Evolutionary conservation across 441 rosid species (phyloP).

Genomic region (Corymbia calophylla): DNA sequence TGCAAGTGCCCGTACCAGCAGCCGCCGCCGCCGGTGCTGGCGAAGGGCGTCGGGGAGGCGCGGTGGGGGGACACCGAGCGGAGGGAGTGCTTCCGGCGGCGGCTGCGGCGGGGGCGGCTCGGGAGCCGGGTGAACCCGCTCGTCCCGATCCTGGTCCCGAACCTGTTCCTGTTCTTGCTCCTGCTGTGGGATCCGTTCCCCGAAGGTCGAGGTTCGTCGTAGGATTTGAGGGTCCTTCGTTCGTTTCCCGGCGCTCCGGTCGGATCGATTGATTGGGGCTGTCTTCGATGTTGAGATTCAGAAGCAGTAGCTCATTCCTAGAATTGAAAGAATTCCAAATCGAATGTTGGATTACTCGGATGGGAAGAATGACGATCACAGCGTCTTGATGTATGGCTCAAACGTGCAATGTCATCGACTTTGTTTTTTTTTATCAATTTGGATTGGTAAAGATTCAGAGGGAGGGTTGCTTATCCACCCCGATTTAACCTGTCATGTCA

Average conservation of each 20-base stretch:
- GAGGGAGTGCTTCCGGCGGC: constrained; percentile 45
- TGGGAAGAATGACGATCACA: not conserved
- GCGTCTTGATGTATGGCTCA: not conserved
- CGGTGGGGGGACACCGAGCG: constrained; percentile 51
- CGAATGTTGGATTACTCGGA: not conserved
- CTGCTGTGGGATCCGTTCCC: constrained; percentile 60
- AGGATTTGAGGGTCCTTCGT: not conserved
- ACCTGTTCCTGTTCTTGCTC: constrained; percentile 45
- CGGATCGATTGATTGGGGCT: not conserved
- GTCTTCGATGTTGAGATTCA: not conserved
- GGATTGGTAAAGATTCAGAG: not conserved
- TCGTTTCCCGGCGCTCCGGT: not conserved
- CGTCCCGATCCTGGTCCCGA: constrained; percentile 55
- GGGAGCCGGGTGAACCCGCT: constrained; percentile 38
- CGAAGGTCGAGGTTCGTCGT: not conserved
- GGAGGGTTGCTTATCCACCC: not conserved
- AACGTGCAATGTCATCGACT: not conserved
- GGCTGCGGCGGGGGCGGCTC: constrained; percentile 40
- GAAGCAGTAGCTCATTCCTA: not conserved
- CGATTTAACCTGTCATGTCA: not conserved
- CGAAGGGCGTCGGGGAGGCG: constrained; percentile 59
- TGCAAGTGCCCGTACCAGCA: constrained; percentile 69
- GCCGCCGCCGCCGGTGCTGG: constrained; percentile 63
- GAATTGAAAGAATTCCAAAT: not conserved
- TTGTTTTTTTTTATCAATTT: not conserved